Percentiles rank a stretch among this genome's conserved stretches.
These are phyloP conservation scores for Gaeumannomyces tritici DNA, from an alignment of 2,329 filamentous ascomycete genomes.

Conservation along the genomic window DNA sequence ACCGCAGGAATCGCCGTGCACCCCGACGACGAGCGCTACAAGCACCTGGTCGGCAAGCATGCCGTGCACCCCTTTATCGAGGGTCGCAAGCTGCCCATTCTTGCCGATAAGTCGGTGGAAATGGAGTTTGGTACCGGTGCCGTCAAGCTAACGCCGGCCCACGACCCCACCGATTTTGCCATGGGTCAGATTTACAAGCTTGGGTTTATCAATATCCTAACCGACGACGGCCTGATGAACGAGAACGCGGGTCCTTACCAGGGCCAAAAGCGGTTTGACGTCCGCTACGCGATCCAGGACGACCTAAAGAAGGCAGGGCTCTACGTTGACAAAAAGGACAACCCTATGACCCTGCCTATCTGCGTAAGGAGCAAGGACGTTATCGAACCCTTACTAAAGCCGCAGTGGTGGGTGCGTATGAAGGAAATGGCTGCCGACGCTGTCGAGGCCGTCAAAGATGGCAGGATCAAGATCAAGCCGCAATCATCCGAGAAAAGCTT, in stretches of 20 bases:
- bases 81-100: slow-evolving; percentile 66
- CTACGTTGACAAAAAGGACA: slow-evolving; percentile 88
- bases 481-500: slow-evolving; percentile 78
- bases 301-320: slow-evolving; percentile 76
- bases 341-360: slow-evolving; percentile 61
- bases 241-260: slow-evolving; percentile 69
- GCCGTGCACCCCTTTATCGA: slow-evolving; percentile 81
- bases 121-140: slow-evolving; percentile 91
- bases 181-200: slow-evolving; percentile 71
- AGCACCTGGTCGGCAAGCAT: slow-evolving; percentile 76
- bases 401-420: slow-evolving; percentile 98
- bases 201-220: slow-evolving; percentile 89
- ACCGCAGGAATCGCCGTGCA: slow-evolving; percentile 78
- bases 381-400: slow-evolving; percentile 90
- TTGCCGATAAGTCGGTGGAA: slow-evolving; percentile 83
- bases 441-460: slow-evolving; percentile 14
- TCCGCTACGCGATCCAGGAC: slow-evolving; percentile 74
- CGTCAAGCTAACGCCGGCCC: slow-evolving; percentile 91
- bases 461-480: slow-evolving; percentile 76
- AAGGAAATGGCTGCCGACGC: slow-evolving; percentile 70
- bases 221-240: slow-evolving; percentile 85
- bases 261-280: slow-evolving; percentile 86
- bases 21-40: slow-evolving; percentile 76
- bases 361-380: slow-evolving; percentile 75
- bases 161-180: slow-evolving; percentile 90